phyloP scores from a whole-genome alignment of 2,329 filamentous ascomycete genomes.

The Drechslerella dactyloides region DNA sequence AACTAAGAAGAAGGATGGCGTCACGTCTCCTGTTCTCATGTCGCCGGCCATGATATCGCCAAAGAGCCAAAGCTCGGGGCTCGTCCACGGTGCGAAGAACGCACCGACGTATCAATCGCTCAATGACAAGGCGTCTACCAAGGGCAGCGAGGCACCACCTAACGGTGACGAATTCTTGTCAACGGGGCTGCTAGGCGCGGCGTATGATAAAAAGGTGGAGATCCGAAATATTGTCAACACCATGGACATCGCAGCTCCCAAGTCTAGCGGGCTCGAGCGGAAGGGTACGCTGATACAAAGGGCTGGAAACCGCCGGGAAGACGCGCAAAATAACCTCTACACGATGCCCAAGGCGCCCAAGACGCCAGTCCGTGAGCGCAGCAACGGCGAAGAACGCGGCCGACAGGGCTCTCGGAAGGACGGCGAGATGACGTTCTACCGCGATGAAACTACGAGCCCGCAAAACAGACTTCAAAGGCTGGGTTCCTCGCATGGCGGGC shows the following conservation, averaged over 20 bases:
- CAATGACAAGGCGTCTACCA: slow-evolving; percentile 18
- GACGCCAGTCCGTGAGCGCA: slow-evolving; percentile 31
- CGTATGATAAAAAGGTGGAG: slow-evolving; percentile 44
- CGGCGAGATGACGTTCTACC: slow-evolving; percentile 26
- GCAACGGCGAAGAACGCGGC: slow-evolving; percentile 23
- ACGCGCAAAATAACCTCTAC: slow-evolving; percentile 9
- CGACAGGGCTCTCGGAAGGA: slow-evolving; percentile 36
- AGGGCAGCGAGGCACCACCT: background rate
- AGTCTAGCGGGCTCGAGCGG: slow-evolving; percentile 2
- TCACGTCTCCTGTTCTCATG: slow-evolving; percentile 3
- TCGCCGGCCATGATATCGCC: slow-evolving; percentile 32
- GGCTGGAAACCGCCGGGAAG: slow-evolving; percentile 29
- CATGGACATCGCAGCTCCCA: background rate
- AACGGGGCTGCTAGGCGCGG: slow-evolving; percentile 26
- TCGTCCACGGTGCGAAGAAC: slow-evolving; percentile 26
- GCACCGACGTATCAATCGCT: slow-evolving; percentile 18
- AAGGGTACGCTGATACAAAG: slow-evolving; percentile 31
- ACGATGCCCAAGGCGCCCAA: slow-evolving; percentile 25
- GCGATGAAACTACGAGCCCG: slow-evolving; percentile 39
- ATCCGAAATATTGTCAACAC: slow-evolving; percentile 17
- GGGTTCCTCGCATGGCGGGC: slow-evolving; percentile 11
- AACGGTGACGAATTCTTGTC: slow-evolving; percentile 21
- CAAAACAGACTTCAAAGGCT: slow-evolving; percentile 20
- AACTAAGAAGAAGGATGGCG: slow-evolving; percentile 19
- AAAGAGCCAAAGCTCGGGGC: background rate